Base-by-base conservation (phyloP, 1,139 yeast genomes). In the Scheffersomyces illinoinensis region DNA sequence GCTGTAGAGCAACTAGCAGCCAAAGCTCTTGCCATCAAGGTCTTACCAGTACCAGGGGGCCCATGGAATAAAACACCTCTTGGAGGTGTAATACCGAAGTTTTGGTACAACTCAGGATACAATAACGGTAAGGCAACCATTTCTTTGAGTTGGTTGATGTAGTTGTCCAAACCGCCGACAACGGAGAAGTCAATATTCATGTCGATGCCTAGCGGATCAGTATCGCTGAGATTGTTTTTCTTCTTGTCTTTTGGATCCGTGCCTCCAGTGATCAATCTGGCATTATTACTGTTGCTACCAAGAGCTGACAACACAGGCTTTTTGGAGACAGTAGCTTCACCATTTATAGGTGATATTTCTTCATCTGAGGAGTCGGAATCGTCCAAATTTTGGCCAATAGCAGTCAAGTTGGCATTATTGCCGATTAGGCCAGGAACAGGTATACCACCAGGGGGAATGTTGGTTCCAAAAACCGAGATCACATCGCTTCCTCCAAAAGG, bases 1-100 rank as follows among this genome's bases (percentile, higher is more conserved):
- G 90, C 87, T 0, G 96, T 86, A 0, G 97, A 90, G 68, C 97
- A 93, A 65, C 97, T 90, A 0, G 98, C 95, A 0, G 99, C 99
- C 56, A 96, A 79, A 0, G 99, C 99, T 62, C 99, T 81, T 0
- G 99, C 99, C 97, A 96, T 93, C 57, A 96, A 82, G 0, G 99
- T 96, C 71, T 96, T 96, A 81, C 99, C 99, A 0, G 99, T 96
- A 65, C 99, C 99, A 1, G 99, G 99, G 4, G 99, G 99, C 51
- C 99, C 99, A 75, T 96, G 99, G 76, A 96, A 96, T 58, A 96
- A 76, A 1, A 96, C 99, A 62, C 99, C 99, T 65, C 99, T 82
- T 18, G 99, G 99, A 2, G 99, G 99, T 0, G 97, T 92, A 47
- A 95, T 93, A 57, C 87, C 89, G 71, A 96, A 96, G 69, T 89